Base-by-base conservation (phyloP, 1,139 yeast genomes). In the Saccharomyces hybrid region DNA sequence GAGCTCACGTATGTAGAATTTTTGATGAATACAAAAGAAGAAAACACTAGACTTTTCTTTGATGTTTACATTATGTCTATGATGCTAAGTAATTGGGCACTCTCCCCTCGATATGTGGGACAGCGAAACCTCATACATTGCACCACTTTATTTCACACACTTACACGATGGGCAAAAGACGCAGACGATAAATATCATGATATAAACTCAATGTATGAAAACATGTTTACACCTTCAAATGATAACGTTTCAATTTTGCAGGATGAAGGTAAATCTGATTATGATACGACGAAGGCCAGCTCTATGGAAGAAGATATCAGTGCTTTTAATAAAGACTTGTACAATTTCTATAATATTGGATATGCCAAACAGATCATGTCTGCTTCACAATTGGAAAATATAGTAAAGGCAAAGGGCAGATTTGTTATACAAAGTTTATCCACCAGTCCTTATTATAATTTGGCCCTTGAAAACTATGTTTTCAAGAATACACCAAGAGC, bases 401-500 rank as follows among this genome's bases (percentile, higher is more conserved):
- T 55, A 4, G 62, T 61, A 5, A 56, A 56, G 32, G 25, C 41
- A 3, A 54, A 57, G 3, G 71, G 70, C 0, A 57, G 62, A 20
- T 67, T 69, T 49, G 52, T 68, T 9, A 38, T 69, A 2, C 54
- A 57, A 44, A 69, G 72, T 53, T 20, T 58, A 13, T 70, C 82
- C 16, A 65, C 72, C 5, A 79, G 86, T 64, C 98, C 99, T 2
- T 82, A 76, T 63, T 63, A 81, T 50, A 95, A 95, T 65, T 75
- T 95, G 11, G 91, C 97, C 1, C 67, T 90, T 5, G 99, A 95
- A 64, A 88, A 88, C 61, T 86, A 81, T 64, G 73, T 93, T 1
- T 93, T 88, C 69, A 77, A 78, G 52, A 69, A 78, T 30, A 82
- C 87, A 72, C 91, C 93, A 0, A 50, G 44, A 16, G 68, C 74